Evolutionary conservation across 768 basidiomycete genomes (phyloP), one percentile per base, ranked within the genome.

Genomic region (Tremella fuciformis): DNA sequence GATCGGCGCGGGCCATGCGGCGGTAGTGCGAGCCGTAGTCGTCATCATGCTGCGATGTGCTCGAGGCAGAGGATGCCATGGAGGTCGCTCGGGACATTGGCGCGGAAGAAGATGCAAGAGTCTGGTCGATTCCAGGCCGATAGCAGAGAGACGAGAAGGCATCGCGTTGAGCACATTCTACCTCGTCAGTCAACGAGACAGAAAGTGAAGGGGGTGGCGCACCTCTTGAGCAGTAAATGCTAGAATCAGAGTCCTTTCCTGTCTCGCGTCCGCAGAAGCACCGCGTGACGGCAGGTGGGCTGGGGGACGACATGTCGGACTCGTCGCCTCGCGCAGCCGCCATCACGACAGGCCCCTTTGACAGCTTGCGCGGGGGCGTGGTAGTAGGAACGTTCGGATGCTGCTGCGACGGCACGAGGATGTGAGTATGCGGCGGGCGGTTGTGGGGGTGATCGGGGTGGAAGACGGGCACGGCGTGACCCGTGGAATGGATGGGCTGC

Each of bases 81-180:
- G 69, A 71, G 2, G 69, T 55, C 29, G 66, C 55, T 3, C 67
- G 67, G 3, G 62, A 58, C 1, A 67, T 40, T 2, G 60, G 42
- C 0, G 65, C 22, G 1, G 61, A 46, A 22, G 51, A 51, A 55
- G 65, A 54, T n/a, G 58, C 25, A 38, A 38, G 21, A 25, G 51
- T 54, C 22, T 46, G 42, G 8, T n/a, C 22, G 42, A 46, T n/a
- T 4, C n/a, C n/a, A 29, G 72, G 60, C 53, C 70, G 71, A 56
- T 70, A 76, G 58, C 75, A 76, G 47, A 76, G 51, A 13, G 75
- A 74, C 1, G 73, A 69, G 58, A 76, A 69, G 11, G 75, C 69
- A 49, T 76, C 75, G 21, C 61, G 58, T 42, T 71, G 62, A 13
- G 75, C 75, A 44, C 75, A 76, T 13, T 66, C 75, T 76, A 55